Evolutionary conservation across 164 flowering plant genomes (phyloP).

Genomic region (Amborella trichopoda): DNA sequence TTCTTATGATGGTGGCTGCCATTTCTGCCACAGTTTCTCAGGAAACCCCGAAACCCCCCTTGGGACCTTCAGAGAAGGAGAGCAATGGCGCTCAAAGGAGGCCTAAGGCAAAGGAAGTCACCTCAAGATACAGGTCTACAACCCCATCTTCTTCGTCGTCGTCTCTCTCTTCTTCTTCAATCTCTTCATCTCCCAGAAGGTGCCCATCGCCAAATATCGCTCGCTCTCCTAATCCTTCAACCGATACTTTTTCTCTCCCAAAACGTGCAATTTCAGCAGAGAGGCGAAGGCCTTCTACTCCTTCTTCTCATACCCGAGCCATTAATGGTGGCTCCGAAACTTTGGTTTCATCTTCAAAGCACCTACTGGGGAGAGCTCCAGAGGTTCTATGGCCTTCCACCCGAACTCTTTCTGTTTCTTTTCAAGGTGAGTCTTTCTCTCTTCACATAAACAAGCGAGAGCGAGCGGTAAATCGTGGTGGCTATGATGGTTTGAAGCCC

Average conservation of each 20-base stretch:
- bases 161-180: conserved; percentile 16
- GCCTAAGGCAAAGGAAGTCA: conserved; percentile 50
- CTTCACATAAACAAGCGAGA: conserved; percentile 76
- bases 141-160: conserved; percentile 31
- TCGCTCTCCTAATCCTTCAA: conserved; percentile 6
- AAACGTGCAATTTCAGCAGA: conserved; percentile 73
- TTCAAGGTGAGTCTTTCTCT: conserved; percentile 89
- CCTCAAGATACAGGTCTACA: conserved; percentile 73
- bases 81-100: conserved; percentile 26
- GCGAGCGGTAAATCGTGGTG: too few relatives aligned
- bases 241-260: conserved; percentile 9
- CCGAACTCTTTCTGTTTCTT: conserved; percentile 84
- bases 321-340: conserved; percentile 29
- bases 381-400: conserved; percentile 63
- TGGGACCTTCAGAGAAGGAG: conserved; percentile 43
- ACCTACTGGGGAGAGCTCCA: conserved; percentile 37
- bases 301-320: too few relatives aligned
- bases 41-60: conserved; percentile 20
- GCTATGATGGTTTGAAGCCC: too few relatives aligned
- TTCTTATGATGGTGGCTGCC: conserved; percentile 72
- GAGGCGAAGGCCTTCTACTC: conserved; percentile 37
- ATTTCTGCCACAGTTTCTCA: conserved; percentile 22
- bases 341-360: conserved; percentile 23
- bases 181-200: conserved; percentile 35
- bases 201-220: conserved; percentile 48